Base-by-base conservation (phyloP, 129 eudicot genomes). In the Logfia minima region DNA sequence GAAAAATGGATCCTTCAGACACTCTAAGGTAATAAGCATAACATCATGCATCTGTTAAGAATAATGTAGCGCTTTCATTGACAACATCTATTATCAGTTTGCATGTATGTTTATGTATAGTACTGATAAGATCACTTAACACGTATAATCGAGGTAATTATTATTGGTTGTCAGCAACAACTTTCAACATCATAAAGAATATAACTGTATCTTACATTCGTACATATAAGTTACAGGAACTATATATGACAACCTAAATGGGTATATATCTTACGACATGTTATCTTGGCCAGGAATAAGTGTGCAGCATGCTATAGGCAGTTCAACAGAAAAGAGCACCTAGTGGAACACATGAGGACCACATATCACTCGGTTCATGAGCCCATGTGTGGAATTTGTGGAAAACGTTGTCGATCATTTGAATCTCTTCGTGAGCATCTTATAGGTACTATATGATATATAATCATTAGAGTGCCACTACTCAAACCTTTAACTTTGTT, bases 251-350 rank as follows among this genome's bases (percentile, higher is more conserved):
- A 41, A 63, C 58, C 23, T 16, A 37, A 19, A 37, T 48, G 1
- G n/a, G 13, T 23, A 10, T 10, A 45, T 62, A 79, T 61, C 81
- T 68, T 69, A 70, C 76, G 48, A 63, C 9, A 51, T 62, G 14
- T 70, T 55, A 61, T 77, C 48, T 58, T 80, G 80, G 58, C 37
- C 90, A 95, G 99, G 91, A 95, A 95, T 77, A 95, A 92, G 79
- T 95, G 99, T 84, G 94, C 96, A 26, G 96, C 95, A 59, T 95
- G 99, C 91, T 95, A 86, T 83, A 88, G 99, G 80, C 99, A 95
- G 83, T 95, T 91, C 85, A 95, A 95, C 95, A 88, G 67, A 75
- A 88, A 71, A 87, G 99, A 92, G 85, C 97, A 95, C 84, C 87
- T 95, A 48, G 97, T 95, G 81, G 99, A 95, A 81, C 97, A 95